phyloP scores from a whole-genome alignment of 2,329 filamentous ascomycete genomes.

The Samsoniella hepiali region DNA sequence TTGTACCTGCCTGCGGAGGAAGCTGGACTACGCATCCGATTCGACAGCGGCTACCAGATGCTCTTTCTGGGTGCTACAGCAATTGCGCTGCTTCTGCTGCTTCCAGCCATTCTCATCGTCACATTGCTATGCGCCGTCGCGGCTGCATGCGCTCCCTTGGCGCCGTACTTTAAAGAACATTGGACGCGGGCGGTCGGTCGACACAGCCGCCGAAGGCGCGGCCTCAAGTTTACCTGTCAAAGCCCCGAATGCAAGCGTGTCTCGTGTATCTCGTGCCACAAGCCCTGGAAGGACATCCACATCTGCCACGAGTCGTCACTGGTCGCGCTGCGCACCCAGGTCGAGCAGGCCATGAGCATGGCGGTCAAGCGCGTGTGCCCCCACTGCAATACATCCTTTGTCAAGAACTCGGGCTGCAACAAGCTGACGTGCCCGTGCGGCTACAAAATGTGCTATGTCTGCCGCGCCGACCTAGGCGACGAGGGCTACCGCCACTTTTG shows the following conservation, averaged over 20 bases:
- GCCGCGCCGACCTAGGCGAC: conserved; percentile 68
- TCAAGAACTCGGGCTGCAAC: conserved; percentile 93
- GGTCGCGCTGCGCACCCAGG: conserved; percentile 78
- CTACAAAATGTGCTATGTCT: conserved; percentile 98
- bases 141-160: conserved; percentile 41
- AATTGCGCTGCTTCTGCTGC: conserved; percentile 52
- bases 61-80: conserved; percentile 52
- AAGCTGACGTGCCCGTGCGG: conserved; percentile 94
- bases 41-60: conserved; percentile 46
- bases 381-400: conserved; percentile 83
- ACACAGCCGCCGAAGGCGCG: conserved; percentile 66
- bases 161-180: conserved; percentile 41
- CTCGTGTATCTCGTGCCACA: conserved; percentile 80
- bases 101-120: conserved; percentile 49
- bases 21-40: conserved; percentile 54
- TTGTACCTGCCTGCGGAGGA: conserved; percentile 60
- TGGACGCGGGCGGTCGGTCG: conserved; percentile 62
- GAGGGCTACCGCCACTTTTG: conserved; percentile 94
- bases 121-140: conserved; percentile 44
- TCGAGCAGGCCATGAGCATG: conserved; percentile 90
- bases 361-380: conserved; percentile 95
- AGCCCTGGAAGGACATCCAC: conserved; percentile 84
- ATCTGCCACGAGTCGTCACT: conserved; percentile 82
- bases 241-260: conserved; percentile 63
- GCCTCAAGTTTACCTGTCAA: conserved; percentile 74